phyloP scores from a whole-genome alignment of 768 basidiomycete genomes.

The Boletus sp. region DNA sequence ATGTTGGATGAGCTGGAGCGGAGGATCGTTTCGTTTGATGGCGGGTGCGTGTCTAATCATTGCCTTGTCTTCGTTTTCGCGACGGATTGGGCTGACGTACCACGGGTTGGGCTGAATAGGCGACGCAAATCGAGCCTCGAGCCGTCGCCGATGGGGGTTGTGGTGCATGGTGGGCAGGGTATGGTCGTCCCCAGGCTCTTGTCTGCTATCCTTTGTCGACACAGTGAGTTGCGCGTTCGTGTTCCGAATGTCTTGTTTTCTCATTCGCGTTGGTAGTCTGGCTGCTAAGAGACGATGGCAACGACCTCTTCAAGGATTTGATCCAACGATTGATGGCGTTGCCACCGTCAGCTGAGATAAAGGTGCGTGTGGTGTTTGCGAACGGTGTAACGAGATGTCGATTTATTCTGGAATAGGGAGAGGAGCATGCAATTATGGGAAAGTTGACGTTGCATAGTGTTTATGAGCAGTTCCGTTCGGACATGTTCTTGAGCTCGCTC shows the following conservation, averaged over 20 bases:
- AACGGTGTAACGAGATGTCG: neutral
- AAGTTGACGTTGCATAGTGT: conserved; percentile 77
- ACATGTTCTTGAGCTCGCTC: conserved; percentile 88
- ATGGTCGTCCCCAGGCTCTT: conserved; percentile 59
- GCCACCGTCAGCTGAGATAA: conserved; percentile 54
- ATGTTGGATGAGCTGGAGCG: conserved; percentile 64
- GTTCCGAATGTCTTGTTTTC: conserved; percentile 9
- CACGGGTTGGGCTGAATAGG: conserved; percentile 21
- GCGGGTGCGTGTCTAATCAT: conserved; percentile 37
- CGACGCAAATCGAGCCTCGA: conserved; percentile 46
- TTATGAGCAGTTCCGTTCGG: conserved; percentile 73
- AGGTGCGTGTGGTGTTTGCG: conserved; percentile 40
- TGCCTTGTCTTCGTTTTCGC: neutral
- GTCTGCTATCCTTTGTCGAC: conserved; percentile 61
- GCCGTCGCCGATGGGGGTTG: conserved; percentile 22
- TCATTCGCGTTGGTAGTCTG: conserved; percentile 46
- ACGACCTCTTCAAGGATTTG: conserved; percentile 49
- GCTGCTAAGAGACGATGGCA: conserved; percentile 57
- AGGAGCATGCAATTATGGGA: conserved; percentile 73
- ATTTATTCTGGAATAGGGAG: conserved; percentile 48
- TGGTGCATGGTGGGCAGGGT: conserved; percentile 38
- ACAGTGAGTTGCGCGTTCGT: conserved; percentile 47
- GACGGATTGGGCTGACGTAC: neutral
- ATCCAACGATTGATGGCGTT: conserved; percentile 58
- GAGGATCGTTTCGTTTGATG: conserved; percentile 53